Evolutionary conservation across 2,329 filamentous ascomycete genomes (phyloP), one percentile per base, ranked within the genome.

Genomic region (Keithomyces neogunnii): DNA sequence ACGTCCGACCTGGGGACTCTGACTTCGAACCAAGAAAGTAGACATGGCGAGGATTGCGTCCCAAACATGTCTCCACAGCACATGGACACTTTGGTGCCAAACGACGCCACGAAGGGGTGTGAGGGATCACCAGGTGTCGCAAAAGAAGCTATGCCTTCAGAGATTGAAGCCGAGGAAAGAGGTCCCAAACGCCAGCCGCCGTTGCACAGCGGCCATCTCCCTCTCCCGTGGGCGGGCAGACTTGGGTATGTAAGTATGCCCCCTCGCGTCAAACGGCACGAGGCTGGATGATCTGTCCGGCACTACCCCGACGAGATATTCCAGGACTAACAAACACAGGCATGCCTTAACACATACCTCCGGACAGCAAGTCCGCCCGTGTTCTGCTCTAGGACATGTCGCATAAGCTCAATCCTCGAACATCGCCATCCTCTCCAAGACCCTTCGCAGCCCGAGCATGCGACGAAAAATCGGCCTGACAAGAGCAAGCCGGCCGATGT

Each of bases 311-410:
- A 35, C 6, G 6, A 7, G 33, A 6, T 35, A 7, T 6, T 35
- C 2, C 6, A 35, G 6, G 33, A 35, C 59, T 53, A 45, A 49
- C 59, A 32, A 50, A 31, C 2, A 2, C 3, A 80, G 88, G 90
- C 92, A 9, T 96, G 91, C 63, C 72, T 97, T 13, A 95, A 95
- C 64, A 97, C 92, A 0, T 96, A 96, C 65, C 76, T 97, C 2
- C 85, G 92, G 44, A 78, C 80, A 49, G 83, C 88, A 2, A 92
- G 84, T 55, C 88, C 89, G 6, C 84, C 92, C 0, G 83, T 97
- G 1, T 97, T 96, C 67, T 88, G 85, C 57, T 96, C 92, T 0
- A 81, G 92, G 51, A 96, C 92, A 0, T 96, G 91, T 63, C 86
- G 91, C 32, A 92, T 97, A 55, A 78, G 88, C 1, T 95, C 89